A percentile compares a stretch with the other conserved stretches of the same genome.
phyloP scores from a whole-genome alignment of 345 rosid genomes.

The Eucalyptus tenuipes region DNA sequence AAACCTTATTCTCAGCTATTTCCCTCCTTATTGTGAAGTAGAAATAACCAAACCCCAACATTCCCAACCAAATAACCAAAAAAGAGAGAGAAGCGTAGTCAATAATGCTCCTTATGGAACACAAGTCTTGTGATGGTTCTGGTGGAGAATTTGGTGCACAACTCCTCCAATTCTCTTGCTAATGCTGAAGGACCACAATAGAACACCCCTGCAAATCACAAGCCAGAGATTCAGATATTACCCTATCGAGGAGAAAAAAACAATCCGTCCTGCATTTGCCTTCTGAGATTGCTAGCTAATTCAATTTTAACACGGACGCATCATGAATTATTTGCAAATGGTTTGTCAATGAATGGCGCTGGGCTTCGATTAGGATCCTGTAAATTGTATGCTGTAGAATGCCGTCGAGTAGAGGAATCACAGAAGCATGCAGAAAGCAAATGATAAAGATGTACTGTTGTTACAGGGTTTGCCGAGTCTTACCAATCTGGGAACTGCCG shows the following conservation, averaged over 20 bases:
- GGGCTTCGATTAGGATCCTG: background rate
- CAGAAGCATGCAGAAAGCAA: background rate
- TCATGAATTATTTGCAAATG: background rate
- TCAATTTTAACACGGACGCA: background rate
- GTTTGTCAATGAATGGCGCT: background rate
- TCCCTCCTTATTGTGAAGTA: background rate
- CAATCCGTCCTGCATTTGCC: background rate
- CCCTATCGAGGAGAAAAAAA: background rate
- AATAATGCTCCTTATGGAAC: constrained; percentile 50
- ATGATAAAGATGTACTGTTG: background rate
- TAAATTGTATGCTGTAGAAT: background rate
- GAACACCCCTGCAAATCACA: constrained; percentile 25
- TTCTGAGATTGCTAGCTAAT: background rate
- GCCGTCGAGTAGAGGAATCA: background rate
- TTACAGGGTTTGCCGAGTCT: background rate
- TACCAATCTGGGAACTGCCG: constrained; percentile 29
- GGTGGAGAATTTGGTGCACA: constrained; percentile 43
- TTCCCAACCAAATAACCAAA: background rate
- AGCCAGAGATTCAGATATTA: background rate
- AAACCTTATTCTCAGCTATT: background rate
- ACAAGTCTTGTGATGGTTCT: constrained; percentile 34
- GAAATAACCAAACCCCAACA: background rate
- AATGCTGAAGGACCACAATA: constrained; percentile 36
- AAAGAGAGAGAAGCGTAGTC: background rate
- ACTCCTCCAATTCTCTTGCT: constrained; percentile 29